Evolutionary conservation across 441 rosid genomes (phyloP).

Genomic region (Biscutella laevigata): DNA sequence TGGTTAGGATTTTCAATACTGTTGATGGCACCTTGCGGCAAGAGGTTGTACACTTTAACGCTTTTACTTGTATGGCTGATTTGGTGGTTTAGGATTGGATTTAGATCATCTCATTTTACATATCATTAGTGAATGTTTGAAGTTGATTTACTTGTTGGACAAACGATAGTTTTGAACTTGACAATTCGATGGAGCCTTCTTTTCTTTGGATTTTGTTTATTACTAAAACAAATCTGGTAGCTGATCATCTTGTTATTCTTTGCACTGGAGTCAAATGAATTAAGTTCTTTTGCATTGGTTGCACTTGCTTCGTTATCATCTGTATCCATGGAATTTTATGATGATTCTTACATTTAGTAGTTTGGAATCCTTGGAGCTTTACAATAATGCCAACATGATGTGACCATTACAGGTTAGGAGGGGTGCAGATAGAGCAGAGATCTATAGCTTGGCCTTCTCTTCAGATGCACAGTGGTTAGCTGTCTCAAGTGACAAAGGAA

Average conservation of each 20-base stretch:
- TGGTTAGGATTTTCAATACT: conserved; percentile 65
- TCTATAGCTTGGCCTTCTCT: conserved; percentile 70
- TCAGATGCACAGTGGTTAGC: conserved; percentile 57
- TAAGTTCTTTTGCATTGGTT: neutral
- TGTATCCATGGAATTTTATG: neutral
- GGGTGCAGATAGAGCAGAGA: conserved; percentile 74
- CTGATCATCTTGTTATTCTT: neutral
- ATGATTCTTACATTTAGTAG: neutral
- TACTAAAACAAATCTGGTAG: no score
- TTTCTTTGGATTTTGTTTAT: no score
- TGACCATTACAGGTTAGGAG: conserved; percentile 52
- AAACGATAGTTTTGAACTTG: neutral
- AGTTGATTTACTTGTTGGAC: conserved; percentile 1
- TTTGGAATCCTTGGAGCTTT: conserved; percentile 10
- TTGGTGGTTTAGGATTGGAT: neutral
- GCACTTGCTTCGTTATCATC: no score
- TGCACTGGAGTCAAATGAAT: neutral
- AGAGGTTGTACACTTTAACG: conserved; percentile 50
- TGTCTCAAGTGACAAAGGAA: conserved; percentile 76
- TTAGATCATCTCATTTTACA: neutral
- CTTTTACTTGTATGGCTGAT: neutral
- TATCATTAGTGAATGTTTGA: neutral
- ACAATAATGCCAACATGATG: neutral
- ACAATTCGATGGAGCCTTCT: no score
- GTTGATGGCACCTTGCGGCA: conserved; percentile 66